These are phyloP conservation scores for Liriodendron chinense DNA, from an alignment of 164 flowering plant species.

Conservation along the genomic window DNA sequence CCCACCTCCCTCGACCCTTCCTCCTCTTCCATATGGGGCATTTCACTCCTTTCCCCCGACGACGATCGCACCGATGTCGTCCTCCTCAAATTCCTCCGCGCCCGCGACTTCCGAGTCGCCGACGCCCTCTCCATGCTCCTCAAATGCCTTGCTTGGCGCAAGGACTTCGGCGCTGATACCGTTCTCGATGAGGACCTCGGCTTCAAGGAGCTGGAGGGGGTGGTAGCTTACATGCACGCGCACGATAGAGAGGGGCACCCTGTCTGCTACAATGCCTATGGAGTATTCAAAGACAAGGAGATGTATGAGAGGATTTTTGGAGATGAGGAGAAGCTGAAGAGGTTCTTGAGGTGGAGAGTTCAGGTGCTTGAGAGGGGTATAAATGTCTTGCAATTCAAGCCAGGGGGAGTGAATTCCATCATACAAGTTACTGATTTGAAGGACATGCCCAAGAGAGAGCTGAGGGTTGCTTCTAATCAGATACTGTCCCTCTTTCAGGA, in stretches of 20 bases:
- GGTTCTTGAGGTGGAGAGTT: conserved; percentile 91
- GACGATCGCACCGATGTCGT: conserved; percentile 76
- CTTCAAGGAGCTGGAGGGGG: conserved; percentile 80
- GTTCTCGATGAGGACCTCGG: conserved; percentile 72
- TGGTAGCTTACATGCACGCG: conserved; percentile 76
- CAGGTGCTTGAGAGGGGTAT: conserved; percentile 91
- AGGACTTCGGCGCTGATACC: conserved; percentile 65
- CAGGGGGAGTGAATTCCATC: conserved; percentile 85
- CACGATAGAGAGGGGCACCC: conserved; percentile 81
- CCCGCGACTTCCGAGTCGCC: conserved; percentile 68
- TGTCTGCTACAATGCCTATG: conserved; percentile 92
- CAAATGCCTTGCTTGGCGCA: conserved; percentile 67
- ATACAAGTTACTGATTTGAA: conserved; percentile 93
- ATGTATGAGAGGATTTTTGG: conserved; percentile 88
- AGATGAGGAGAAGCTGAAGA: conserved; percentile 77
- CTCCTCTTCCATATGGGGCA: conserved; percentile 69
- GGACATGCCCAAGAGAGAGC: conserved; percentile 96
- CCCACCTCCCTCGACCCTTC: conserved; percentile 11
- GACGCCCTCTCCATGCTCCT: conserved; percentile 65
- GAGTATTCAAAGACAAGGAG: conserved; percentile 77
- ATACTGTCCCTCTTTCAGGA: conserved; percentile 88
- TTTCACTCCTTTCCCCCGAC: conserved; percentile 42
- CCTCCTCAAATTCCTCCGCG: conserved; percentile 79
- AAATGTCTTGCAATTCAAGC: conserved; percentile 68
- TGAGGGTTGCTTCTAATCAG: conserved; percentile 83